Percentiles rank a stretch among this genome's conserved stretches.
Evolutionary conservation across 169 alveolate species (phyloP).

Genomic region (Cystoisospora suis): DNA sequence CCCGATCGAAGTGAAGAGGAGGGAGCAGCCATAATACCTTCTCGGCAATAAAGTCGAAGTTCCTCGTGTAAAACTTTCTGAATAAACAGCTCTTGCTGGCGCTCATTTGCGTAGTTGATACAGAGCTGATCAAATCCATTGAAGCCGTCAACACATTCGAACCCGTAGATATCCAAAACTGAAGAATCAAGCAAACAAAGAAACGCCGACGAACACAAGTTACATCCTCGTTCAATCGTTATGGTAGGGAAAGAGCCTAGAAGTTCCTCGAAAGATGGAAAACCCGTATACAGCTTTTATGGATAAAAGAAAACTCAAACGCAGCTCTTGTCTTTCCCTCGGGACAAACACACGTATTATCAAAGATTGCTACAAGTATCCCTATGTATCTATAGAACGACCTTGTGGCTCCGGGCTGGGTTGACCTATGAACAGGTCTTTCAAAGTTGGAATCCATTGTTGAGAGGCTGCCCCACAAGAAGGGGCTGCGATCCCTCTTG

Average conservation of each 20-base stretch:
- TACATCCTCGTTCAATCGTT: no score
- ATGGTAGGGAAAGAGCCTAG: no score
- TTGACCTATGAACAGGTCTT: no score
- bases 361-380: background rate
- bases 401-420: no score
- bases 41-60: slow-evolving; percentile 34
- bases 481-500: no score
- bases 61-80: slow-evolving; percentile 78
- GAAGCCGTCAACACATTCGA: slow-evolving; percentile 43
- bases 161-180: slow-evolving; percentile 59
- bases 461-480: no score
- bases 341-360: background rate
- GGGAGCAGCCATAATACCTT: background rate
- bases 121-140: slow-evolving; percentile 89
- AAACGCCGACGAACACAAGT: no score
- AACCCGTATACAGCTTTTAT: no score
- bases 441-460: no score
- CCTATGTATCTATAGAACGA: background rate
- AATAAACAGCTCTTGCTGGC: slow-evolving; percentile 84
- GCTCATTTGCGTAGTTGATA: slow-evolving; percentile 89
- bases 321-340: no score
- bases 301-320: no score
- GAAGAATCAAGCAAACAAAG: background rate
- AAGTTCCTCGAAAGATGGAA: no score
- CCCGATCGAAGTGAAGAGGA: background rate